A percentile compares a stretch with the other conserved stretches of the same genome.
phyloP scores from a whole-genome alignment of 306 rosid species.

The Cucurbita pepo region DNA sequence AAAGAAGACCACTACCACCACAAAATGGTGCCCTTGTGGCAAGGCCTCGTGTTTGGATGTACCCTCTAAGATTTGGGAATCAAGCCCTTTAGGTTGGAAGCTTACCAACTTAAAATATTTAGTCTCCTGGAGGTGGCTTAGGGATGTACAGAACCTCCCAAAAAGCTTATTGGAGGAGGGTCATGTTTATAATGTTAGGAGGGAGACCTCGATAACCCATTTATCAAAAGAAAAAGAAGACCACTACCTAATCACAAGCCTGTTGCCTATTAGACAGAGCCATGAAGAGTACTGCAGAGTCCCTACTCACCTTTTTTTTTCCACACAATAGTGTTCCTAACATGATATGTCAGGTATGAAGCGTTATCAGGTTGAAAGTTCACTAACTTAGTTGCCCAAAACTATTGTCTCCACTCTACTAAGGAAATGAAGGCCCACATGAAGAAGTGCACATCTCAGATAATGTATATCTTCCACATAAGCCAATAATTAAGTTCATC shows the following conservation, averaged over 20 bases:
- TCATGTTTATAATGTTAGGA: not conserved
- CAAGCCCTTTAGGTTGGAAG: not conserved
- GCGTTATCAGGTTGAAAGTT: not conserved
- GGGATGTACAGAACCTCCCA: not conserved
- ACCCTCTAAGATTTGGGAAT: no score
- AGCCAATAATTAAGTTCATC: not conserved
- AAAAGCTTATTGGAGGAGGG: not conserved
- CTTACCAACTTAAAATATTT: not conserved
- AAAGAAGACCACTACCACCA: no score
- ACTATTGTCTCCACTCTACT: not conserved
- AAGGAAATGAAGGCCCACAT: not conserved
- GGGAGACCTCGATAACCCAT: not conserved
- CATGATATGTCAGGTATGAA: not conserved
- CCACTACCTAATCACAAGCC: not conserved
- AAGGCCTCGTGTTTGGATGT: no score
- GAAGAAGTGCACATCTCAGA: not conserved
- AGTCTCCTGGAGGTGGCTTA: not conserved
- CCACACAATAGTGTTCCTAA: not conserved
- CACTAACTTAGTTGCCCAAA: not conserved
- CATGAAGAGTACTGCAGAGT: not conserved
- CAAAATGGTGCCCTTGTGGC: no score
- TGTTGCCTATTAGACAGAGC: not conserved
- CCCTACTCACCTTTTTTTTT: not conserved
- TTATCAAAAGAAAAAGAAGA: not conserved
- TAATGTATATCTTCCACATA: not conserved